These are phyloP conservation scores for Colletotrichum neosansevieriae DNA, from an alignment of 2,329 filamentous ascomycete genomes.

Conservation along the genomic window DNA sequence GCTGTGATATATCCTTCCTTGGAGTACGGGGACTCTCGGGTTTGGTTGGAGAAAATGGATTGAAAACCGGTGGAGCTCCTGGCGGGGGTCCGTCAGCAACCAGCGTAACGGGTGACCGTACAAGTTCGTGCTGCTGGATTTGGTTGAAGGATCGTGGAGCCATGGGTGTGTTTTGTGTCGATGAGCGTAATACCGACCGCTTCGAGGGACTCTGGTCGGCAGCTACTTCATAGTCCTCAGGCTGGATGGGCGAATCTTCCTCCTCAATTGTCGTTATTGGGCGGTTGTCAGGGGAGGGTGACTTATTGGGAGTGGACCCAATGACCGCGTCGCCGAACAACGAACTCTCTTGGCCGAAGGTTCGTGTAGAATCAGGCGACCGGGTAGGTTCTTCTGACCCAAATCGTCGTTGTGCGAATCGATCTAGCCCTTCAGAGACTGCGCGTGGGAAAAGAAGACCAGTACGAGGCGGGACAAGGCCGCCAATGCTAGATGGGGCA, in stretches of 20 bases:
- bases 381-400: slow-evolving; percentile 3
- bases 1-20: neutral
- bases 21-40: slow-evolving; percentile 27
- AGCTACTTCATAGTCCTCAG: neutral
- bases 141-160: slow-evolving; percentile 6
- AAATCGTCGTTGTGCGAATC: neutral
- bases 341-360: slow-evolving; percentile 39
- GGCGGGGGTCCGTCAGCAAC: slow-evolving; percentile 19
- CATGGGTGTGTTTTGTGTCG: slow-evolving; percentile 2
- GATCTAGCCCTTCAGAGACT: slow-evolving; percentile 11
- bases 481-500: neutral
- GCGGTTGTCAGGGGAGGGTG: neutral
- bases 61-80: neutral
- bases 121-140: neutral
- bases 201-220: slow-evolving; percentile 3
- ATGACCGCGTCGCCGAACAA: slow-evolving; percentile 31
- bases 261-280: slow-evolving; percentile 23
- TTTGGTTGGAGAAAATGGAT: neutral
- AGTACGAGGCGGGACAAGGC: neutral
- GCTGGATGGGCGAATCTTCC: slow-evolving; percentile 10
- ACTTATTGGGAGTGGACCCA: slow-evolving; percentile 12
- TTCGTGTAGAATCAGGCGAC: slow-evolving; percentile 31
- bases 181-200: neutral
- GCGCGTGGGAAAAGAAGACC: slow-evolving; percentile 26
- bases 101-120: slow-evolving; percentile 15